Evolutionary conservation across 805 yeast species (phyloP), one percentile per base, ranked within the genome.

Genomic region (Kodamaea jinghongensis): DNA sequence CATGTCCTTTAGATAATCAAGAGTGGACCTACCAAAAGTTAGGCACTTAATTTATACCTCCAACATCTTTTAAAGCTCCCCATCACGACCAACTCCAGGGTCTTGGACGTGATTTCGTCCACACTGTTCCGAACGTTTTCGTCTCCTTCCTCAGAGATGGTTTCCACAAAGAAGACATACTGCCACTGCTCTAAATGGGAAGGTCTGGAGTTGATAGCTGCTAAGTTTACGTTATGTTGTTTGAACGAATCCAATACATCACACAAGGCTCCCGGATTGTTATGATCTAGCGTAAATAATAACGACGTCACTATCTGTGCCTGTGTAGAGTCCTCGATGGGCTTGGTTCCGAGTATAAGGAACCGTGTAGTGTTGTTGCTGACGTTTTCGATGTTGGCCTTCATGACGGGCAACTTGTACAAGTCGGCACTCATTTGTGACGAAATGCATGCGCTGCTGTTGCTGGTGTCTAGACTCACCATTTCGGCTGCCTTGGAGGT

Each of bases 1-100:
- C 89, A 15, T 93, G 99, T 73, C 99, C 99, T 1, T 73, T 93
- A 59, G 98, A 91, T 67, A 90, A 86, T 64, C 81, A 86, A 53
- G 95, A 86, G 41, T 91, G 99, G 98, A 65, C 67, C 12, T 71
- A 60, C 51, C 73, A 65, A 49, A 84, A 84, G 64, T 83, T 84
- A 58, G 95, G 95, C 28, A 76, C 78, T 47, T 85, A 47, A 25
- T 13, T 25, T 34, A 26, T 37, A 38, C 37, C 41, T 31, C 41
- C 41, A 38, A 41, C 66, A 62, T 51, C 83, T 63, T 43, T 69
- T 61, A 48, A 78, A 79, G 11, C 73, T 65, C 3, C 95, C 93
- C 53, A 86, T 65, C 3, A 79, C 67, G 7, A 74, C 76, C 54
- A 80, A 63, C 28, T 72, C 75, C 38, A 70, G 55, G 38, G 83